Evolutionary conservation across 345 rosid genomes (phyloP).

Genomic region (Geranium rotundifolium): DNA sequence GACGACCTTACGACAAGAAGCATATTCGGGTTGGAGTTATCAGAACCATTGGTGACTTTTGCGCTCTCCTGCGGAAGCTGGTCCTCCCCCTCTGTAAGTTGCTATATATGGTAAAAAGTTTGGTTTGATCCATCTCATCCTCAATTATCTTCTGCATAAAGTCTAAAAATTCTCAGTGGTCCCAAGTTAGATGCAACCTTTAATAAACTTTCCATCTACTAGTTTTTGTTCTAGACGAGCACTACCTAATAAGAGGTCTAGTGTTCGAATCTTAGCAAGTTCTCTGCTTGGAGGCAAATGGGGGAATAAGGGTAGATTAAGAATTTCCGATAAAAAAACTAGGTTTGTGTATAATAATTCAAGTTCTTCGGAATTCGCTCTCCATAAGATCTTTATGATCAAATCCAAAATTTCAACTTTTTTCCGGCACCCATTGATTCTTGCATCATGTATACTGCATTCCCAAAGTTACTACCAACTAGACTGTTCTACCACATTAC

Average conservation of each 20-base stretch:
- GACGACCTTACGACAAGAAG: constrained; percentile 50
- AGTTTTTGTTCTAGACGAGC: not conserved
- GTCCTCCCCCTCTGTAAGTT: constrained; percentile 94
- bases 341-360: not conserved
- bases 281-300: no score
- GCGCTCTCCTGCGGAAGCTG: constrained; percentile 89
- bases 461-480: no score
- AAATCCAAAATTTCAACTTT: no score
- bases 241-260: no score
- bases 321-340: not conserved
- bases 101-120: not conserved
- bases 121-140: constrained; percentile 1
- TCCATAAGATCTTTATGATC: not conserved
- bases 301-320: no score
- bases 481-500: not conserved
- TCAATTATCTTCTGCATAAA: not conserved
- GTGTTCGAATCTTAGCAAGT: no score
- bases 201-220: not conserved
- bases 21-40: constrained; percentile 58
- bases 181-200: not conserved
- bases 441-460: no score
- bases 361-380: not conserved
- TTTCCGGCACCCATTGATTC: not conserved
- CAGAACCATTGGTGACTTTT: constrained; percentile 76
- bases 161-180: not conserved